Base-by-base conservation (phyloP, 352 stramenopile genomes). In the Pythium volutum region DNA sequence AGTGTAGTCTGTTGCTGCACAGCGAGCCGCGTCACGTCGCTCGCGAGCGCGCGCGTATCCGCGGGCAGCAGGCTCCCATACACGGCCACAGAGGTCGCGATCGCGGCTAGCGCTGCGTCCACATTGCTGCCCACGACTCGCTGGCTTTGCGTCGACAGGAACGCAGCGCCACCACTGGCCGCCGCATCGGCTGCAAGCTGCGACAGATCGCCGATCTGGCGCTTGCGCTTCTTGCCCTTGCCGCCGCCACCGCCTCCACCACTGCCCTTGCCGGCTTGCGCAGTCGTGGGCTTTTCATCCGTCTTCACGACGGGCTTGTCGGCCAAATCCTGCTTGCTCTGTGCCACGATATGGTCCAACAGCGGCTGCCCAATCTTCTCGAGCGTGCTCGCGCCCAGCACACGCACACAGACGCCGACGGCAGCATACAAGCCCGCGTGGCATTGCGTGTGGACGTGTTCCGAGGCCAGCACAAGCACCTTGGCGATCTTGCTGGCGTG, bases 161-260 rank as follows among this genome's bases (percentile, higher is more conserved):
- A 92, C 23, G 72, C 20, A n/a, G n/a, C n/a, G n/a, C 41, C 69
- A 14, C 68, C 26, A 27, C 69, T 62, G 15, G 29, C 46, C 2
- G 46, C 55, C 20, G 74, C 70, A 23, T 55, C 59, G 0, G 20
- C 60, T 10, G 74, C 69, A 18, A 87, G 74, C 50, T 81, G 72
- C 27, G 81, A 76, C 12, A 85, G 52, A 23, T 84, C 69, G 22
- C 71, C 77, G 26, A 77, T 71, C 54, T 89, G 79, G 34, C 85
- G 85, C 71, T 92, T 92, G 50, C 85, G 83, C 67, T 95, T 95
- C 71, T 95, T 95, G 62, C 79, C 85, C 61, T 92, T 94, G 36
- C 66, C 42, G 50, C 55, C 45, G 38, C 69, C 71, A n/a, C 55
- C 53, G 42, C 59, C 61, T n/a, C 60, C 57, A 36, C 59, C 59